Percentiles rank a stretch among this genome's conserved stretches.
Evolutionary conservation across 2,329 filamentous ascomycete species (phyloP).

Genomic region (Calonectria crousiana): DNA sequence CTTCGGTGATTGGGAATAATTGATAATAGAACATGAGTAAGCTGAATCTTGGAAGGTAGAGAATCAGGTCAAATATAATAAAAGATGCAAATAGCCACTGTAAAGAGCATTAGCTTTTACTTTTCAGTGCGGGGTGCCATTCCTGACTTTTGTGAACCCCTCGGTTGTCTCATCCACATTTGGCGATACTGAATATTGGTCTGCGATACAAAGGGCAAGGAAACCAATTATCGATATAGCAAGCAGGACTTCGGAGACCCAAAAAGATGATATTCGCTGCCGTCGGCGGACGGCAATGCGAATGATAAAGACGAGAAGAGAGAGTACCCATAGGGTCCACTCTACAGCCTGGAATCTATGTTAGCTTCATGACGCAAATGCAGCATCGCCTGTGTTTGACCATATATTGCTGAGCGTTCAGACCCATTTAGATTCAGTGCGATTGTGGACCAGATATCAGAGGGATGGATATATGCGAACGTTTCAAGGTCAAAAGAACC

Average conservation of each 20-base stretch:
- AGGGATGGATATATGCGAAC: not conserved
- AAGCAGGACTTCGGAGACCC: not conserved
- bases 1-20: not conserved
- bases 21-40: not conserved
- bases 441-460: not conserved
- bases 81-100: not conserved
- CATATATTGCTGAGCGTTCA: not conserved
- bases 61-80: not conserved
- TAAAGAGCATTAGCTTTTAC: not conserved
- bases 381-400: not conserved
- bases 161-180: too few species aligned
- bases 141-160: not conserved
- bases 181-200: not conserved
- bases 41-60: not conserved
- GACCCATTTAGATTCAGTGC: not conserved
- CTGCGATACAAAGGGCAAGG: not conserved
- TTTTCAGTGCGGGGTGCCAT: rapidly evolving
- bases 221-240: not conserved
- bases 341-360: not conserved
- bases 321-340: not conserved
- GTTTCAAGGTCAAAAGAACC: not conserved
- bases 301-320: not conserved
- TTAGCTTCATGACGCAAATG: not conserved
- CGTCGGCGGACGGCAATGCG: not conserved
- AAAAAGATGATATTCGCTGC: not conserved